Evolutionary conservation across 768 basidiomycete species (phyloP).

Genomic region (Boletus rubropictus): DNA sequence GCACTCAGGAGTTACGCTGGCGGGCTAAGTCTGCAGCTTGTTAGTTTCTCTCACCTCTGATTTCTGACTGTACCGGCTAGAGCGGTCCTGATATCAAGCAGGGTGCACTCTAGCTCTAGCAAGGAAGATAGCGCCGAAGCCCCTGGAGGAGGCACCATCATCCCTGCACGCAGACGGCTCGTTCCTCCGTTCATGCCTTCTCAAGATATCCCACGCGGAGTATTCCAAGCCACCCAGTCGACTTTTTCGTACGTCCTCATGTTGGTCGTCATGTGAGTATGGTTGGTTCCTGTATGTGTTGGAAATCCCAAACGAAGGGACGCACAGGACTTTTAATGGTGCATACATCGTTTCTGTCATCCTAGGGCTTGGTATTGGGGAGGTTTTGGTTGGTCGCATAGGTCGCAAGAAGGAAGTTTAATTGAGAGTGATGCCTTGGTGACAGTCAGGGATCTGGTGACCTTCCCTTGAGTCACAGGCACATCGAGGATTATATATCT

Average conservation of each 20-base stretch:
- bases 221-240: slow-evolving; percentile 57
- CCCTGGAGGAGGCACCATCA: neutral
- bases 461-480: neutral
- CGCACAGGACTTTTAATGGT: slow-evolving; percentile 73
- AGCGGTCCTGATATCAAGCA: neutral
- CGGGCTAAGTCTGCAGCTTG: slow-evolving; percentile 40
- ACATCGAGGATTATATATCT: neutral
- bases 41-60: neutral
- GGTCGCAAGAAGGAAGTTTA: slow-evolving; percentile 18
- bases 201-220: slow-evolving; percentile 69
- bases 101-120: neutral
- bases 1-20: slow-evolving; percentile 54
- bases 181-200: slow-evolving; percentile 56
- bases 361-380: slow-evolving; percentile 67
- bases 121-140: slow-evolving; percentile 2
- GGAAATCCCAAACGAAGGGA: slow-evolving; percentile 3
- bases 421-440: neutral
- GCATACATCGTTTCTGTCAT: slow-evolving; percentile 72
- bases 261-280: slow-evolving; percentile 71
- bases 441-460: neutral
- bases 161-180: slow-evolving; percentile 23
- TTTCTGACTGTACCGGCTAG: slow-evolving; percentile 11
- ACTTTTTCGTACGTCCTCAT: slow-evolving; percentile 66
- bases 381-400: slow-evolving; percentile 62
- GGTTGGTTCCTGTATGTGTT: neutral